phyloP scores from a whole-genome alignment of 345 rosid genomes.

The Geranium brycei region DNA sequence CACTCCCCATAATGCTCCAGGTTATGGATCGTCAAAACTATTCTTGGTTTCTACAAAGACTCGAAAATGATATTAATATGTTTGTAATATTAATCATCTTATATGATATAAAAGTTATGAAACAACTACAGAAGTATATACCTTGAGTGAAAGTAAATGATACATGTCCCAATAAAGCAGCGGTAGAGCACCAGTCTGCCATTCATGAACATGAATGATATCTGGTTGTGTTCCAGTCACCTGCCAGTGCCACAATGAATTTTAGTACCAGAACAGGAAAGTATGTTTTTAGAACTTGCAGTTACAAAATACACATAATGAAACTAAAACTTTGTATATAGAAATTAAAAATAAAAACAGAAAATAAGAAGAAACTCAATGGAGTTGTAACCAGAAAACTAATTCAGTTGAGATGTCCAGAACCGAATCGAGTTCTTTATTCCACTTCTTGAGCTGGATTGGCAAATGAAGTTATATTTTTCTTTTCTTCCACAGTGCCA shows the following conservation, averaged over 20 bases:
- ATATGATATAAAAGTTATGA: not conserved
- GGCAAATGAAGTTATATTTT: not conserved
- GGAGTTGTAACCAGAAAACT: not conserved
- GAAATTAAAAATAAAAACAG: not conserved
- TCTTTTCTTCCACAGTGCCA: not conserved
- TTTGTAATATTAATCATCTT: not conserved
- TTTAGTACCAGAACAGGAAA: slow-evolving; percentile 2
- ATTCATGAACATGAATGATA: slow-evolving; percentile 49
- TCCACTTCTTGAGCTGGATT: not conserved
- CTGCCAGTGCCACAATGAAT: slow-evolving; percentile 15
- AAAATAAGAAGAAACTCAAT: not conserved
- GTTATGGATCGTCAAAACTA: slow-evolving; percentile 45
- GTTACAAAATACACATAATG: not conserved
- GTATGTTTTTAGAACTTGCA: not conserved
- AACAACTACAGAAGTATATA: slow-evolving; percentile 6
- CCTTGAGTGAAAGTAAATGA: slow-evolving; percentile 35
- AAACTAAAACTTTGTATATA: not conserved
- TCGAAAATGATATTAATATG: not conserved
- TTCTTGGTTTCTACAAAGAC: slow-evolving; percentile 31
- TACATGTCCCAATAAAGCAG: slow-evolving; percentile 59
- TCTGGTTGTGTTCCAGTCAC: slow-evolving; percentile 41
- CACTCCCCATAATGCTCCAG: slow-evolving; percentile 56
- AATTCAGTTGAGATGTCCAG: not conserved
- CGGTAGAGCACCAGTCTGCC: slow-evolving; percentile 47
- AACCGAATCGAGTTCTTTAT: not conserved